Conservation (phyloP, 805 yeast species). For the Tetrapisispora namnaoensis region DNA sequence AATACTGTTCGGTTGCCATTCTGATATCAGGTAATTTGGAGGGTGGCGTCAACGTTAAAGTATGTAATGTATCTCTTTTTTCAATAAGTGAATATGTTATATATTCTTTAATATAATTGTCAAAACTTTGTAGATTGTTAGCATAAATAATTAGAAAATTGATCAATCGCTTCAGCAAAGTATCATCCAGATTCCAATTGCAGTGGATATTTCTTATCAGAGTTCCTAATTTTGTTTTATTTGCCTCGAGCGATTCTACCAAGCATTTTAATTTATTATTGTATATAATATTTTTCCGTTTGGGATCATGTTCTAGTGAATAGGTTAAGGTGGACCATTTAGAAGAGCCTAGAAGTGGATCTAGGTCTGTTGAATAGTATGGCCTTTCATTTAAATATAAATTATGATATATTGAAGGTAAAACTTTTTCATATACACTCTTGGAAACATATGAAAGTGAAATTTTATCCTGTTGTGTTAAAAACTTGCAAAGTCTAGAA, state of each 20-base stretch:
- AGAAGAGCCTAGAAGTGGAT: constrained; percentile 17
- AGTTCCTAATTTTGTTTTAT: constrained; percentile 13
- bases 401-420: constrained; percentile 18
- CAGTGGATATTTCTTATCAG: constrained; percentile 19
- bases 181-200: constrained; percentile 23
- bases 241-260: constrained; percentile 13
- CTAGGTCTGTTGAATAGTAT: constrained; percentile 18
- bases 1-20: constrained; percentile 12
- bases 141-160: constrained; percentile 10
- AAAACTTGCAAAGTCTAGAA: constrained; percentile 6
- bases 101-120: constrained; percentile 16
- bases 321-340: constrained; percentile 22
- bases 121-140: constrained; percentile 16
- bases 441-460: constrained; percentile 20
- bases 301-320: constrained; percentile 1
- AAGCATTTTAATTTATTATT: constrained; percentile 13
- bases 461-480: constrained; percentile 22
- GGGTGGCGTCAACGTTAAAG: constrained; percentile 23
- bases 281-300: constrained; percentile 3
- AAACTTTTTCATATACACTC: constrained; percentile 6
- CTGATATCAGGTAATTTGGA: constrained; percentile 13
- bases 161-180: constrained; percentile 11
- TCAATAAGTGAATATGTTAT: constrained; percentile 9
- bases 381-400: constrained; percentile 21
- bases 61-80: constrained; percentile 9